These are phyloP conservation scores for Rhazya stricta DNA, from an alignment of 257 asterid genomes.

Conservation along the genomic window DNA sequence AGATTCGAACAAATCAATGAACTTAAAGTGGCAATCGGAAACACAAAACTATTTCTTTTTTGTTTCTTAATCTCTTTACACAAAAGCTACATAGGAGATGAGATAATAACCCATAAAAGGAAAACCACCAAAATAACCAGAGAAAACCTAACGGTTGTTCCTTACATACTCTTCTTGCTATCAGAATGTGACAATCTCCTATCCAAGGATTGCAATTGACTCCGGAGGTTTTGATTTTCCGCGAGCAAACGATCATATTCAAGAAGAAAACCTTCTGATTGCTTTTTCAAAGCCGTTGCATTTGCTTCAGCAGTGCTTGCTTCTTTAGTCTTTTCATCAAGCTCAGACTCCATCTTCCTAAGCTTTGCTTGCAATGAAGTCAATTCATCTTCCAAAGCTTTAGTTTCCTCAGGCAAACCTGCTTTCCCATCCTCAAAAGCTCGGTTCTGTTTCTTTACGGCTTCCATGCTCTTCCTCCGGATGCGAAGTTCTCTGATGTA, in stretches of 20 bases:
- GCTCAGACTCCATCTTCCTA: constrained; percentile 50
- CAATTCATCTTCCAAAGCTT: constrained; percentile 57
- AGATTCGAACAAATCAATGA: not conserved
- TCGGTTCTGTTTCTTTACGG: constrained; percentile 62
- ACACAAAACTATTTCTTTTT: not conserved
- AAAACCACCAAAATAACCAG: not conserved
- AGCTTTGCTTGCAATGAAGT: constrained; percentile 37
- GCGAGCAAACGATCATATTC: constrained; percentile 84
- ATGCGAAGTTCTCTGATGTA: constrained; percentile 76
- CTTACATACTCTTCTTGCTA: constrained; percentile 63
- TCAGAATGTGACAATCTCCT: constrained; percentile 57
- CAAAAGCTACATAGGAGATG: not conserved
- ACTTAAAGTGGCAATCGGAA: not conserved
- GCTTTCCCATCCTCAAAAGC: constrained; percentile 49
- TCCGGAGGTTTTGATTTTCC: constrained; percentile 74
- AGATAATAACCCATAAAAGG: not conserved
- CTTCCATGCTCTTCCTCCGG: constrained; percentile 67
- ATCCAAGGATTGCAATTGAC: constrained; percentile 69
- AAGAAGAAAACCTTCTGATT: constrained; percentile 81
- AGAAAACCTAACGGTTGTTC: constrained; percentile 1
- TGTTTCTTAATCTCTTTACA: not conserved
- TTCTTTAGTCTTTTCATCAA: constrained; percentile 54
- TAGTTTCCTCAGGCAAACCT: constrained; percentile 36
- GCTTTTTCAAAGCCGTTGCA: constrained; percentile 69
- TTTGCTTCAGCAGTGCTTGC: constrained; percentile 59